Conservation (phyloP, 106 monocot species). For the Phalaenopsis aphrodite region DNA sequence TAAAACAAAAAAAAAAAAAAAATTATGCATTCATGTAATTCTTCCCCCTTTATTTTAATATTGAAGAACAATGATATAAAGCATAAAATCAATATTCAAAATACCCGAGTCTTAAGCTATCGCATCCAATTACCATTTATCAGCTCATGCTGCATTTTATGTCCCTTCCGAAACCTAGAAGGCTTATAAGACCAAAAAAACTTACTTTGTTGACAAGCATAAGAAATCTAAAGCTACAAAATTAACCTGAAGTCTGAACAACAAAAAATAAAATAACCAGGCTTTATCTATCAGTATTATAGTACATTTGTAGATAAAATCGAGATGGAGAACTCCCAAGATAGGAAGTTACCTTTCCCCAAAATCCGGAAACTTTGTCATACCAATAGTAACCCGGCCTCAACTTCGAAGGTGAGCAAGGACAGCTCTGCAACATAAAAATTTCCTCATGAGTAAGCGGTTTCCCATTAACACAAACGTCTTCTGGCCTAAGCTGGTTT, state of each 20-base stretch:
- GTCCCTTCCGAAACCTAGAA: neutral
- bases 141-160: neutral
- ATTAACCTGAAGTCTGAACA: neutral
- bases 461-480: conserved; percentile 60
- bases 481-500: conserved; percentile 63
- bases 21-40: neutral
- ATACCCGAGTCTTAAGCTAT: neutral
- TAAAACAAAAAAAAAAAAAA: neutral
- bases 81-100: neutral
- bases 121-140: neutral
- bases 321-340: neutral
- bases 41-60: neutral
- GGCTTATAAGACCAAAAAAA: neutral
- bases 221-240: neutral
- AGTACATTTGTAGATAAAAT: neutral
- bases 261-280: neutral
- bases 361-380: conserved; percentile 80
- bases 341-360: conserved; percentile 67
- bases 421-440: conserved; percentile 43
- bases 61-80: neutral
- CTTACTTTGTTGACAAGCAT: neutral
- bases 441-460: conserved; percentile 58
- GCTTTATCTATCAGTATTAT: neutral
- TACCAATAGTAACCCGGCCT: conserved; percentile 88
- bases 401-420: conserved; percentile 49